A percentile compares a stretch with the other conserved stretches of the same genome.
These are phyloP conservation scores for Wickerhamiella sorbophila DNA, from an alignment of 805 yeast species.

Conservation along the genomic window DNA sequence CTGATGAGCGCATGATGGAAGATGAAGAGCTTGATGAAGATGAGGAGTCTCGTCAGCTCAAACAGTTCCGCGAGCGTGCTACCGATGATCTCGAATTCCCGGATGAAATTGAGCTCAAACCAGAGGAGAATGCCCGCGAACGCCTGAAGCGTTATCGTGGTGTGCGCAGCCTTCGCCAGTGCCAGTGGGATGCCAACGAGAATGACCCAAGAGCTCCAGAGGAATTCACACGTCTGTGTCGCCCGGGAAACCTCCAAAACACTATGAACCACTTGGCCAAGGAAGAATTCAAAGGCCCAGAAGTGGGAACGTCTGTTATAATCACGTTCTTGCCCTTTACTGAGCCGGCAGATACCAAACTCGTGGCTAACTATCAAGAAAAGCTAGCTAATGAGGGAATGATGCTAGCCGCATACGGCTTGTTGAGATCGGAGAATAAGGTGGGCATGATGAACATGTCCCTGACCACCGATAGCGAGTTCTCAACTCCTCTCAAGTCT, in stretches of 20 bases:
- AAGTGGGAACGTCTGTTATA: constrained; percentile 51
- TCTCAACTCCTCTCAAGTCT: constrained; percentile 72
- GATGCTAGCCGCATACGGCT: constrained; percentile 47
- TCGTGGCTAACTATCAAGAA: neutral
- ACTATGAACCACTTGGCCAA: constrained; percentile 57
- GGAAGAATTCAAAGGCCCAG: constrained; percentile 24
- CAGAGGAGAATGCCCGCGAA: constrained; percentile 62
- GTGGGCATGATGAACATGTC: constrained; percentile 70
- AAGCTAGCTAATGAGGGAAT: constrained; percentile 2
- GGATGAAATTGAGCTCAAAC: constrained; percentile 80
- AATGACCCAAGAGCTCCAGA: constrained; percentile 59
- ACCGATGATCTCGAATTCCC: constrained; percentile 87
- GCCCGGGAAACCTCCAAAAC: constrained; percentile 63
- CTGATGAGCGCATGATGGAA: constrained; percentile 15
- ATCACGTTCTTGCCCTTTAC: constrained; percentile 30
- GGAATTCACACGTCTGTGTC: constrained; percentile 61
- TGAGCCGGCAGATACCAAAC: constrained; percentile 3
- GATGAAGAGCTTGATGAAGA: constrained; percentile 51
- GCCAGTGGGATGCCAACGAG: constrained; percentile 83
- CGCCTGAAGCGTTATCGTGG: constrained; percentile 73
- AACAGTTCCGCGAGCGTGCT: constrained; percentile 51
- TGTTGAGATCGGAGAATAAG: constrained; percentile 77
- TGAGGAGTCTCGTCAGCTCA: constrained; percentile 69
- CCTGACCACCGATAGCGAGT: constrained; percentile 79
- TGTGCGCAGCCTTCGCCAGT: constrained; percentile 60